Percentiles rank a stretch among this genome's conserved stretches.
Conservation (phyloP, 805 yeast species). For the Candida takata region DNA sequence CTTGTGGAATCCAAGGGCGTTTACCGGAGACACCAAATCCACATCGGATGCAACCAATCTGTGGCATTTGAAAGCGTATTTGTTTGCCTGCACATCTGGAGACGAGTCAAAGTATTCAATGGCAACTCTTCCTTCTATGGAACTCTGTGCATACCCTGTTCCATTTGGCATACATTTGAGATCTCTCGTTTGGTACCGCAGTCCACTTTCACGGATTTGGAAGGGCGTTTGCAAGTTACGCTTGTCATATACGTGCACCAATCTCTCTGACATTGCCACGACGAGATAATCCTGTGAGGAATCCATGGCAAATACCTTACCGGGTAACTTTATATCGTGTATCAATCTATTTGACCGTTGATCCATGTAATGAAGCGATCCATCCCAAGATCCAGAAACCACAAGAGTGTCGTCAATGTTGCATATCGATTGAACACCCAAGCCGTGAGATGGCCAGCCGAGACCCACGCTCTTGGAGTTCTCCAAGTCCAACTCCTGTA, state of each 20-base stretch:
- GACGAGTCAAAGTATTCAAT: conserved; percentile 58
- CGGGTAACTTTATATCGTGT: conserved; percentile 25
- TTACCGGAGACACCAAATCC: conserved; percentile 68
- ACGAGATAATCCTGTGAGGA: conserved; percentile 37
- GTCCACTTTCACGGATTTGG: conserved; percentile 52
- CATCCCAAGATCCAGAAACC: conserved; percentile 58
- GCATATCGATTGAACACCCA: conserved; percentile 26
- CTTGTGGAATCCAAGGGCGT: conserved; percentile 73
- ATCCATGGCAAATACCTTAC: conserved; percentile 61
- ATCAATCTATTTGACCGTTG: conserved; percentile 3
- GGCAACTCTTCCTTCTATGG: conserved; percentile 79
- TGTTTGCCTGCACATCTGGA: conserved; percentile 32
- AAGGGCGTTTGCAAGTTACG: conserved; percentile 39
- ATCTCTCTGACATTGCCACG: conserved; percentile 47
- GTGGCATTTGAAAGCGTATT: conserved; percentile 82
- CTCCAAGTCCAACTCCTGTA: conserved; percentile 45
- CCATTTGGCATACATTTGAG: conserved; percentile 48
- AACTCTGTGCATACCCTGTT: conserved; percentile 57
- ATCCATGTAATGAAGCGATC: conserved; percentile 11
- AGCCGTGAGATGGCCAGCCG: too few relatives aligned
- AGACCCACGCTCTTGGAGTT: conserved; percentile 25
- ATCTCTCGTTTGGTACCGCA: conserved; percentile 57
- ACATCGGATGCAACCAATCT: conserved; percentile 38
- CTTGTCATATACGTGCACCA: conserved; percentile 51
- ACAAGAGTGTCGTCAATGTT: conserved; percentile 26